Evolutionary conservation across 306 rosid species (phyloP), one percentile per base, ranked within the genome.

Genomic region (Adenanthera pavonina): DNA sequence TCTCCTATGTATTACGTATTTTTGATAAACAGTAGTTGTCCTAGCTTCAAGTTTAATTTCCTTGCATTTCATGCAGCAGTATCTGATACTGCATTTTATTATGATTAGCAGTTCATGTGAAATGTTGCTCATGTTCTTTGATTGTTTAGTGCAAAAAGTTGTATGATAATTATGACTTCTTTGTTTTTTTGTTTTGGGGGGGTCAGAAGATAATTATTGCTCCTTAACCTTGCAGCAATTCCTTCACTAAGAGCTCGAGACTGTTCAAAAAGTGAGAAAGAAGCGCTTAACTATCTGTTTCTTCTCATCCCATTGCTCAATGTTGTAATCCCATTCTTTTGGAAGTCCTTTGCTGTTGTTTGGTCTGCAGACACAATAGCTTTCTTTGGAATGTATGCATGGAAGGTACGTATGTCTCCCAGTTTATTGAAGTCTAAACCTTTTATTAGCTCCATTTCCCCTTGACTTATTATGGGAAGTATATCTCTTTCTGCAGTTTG

Each of bases 201-300:
- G 6, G 34, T 59, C 36, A 33, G 72, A 30, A 80, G 77, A 54
- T 48, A 64, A 69, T 43, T 30, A 67, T 30, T 30, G 30, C 30
- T 80, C 66, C 76, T 61, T 52, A 7, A 84, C 8, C 76, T 36
- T 77, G 89, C 88, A 95, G 99, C 99, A 69, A 91, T 95, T 84
- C 99, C 99, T 75, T 95, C 99, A 0, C 88, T 95, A 34, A 92
- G 98, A 36, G 99, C 98, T 25, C 92, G 98, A 76, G 99, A 95
- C 86, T 95, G 99, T 90, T 92, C 98, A 2, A 95, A 95, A 74
- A 90, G 92, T 71, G 99, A 95, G 92, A 95, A 95, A 85, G 99
- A 95, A 83, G 99, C 99, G 83, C 92, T 95, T 38, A 95, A 95
- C 91, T 93, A 93, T 86, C 96, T 95, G 35, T 93, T 95, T 81